Base-by-base conservation (phyloP, 2,329 filamentous ascomycete species). In the Trichoderma sp. region DNA sequence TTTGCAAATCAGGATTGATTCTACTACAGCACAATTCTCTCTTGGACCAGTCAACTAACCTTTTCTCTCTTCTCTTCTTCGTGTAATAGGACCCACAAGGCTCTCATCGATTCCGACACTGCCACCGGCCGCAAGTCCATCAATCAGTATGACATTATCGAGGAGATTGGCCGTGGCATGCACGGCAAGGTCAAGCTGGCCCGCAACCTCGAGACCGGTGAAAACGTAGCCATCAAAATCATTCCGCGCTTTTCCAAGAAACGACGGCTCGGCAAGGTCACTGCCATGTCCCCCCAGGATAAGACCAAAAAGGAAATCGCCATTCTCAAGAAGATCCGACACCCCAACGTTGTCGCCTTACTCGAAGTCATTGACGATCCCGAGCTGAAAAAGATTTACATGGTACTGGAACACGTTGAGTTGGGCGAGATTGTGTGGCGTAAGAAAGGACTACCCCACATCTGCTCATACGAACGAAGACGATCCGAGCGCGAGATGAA, bases 111-210 rank as follows among this genome's bases (percentile, higher is more conserved):
- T 78, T 91, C 95, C 74, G 94, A 98, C 81, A 89, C 89, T 69
- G 87, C 94, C 74, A 97, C 95, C 6, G 96, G 96, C 72, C 93
- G 96, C 74, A 99, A 99, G 83, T 87, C 95, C 68, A 97, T 99
- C 85, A 99, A 99, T 79, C 93, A 98, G 79, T 99, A 99, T 83
- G 94, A 98, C 82, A 93, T 99, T 77, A 92, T 98, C 75, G 93
- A 97, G 81, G 96, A 99, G 82, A 93, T 99, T 69, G 96, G 96
- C 70, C 92, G 96, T 73, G 96, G 96, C 65, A 93, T 97, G 77
- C 96, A 99, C 80, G 96, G 96, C 78, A 99, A 98, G 84, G 96
- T 99, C 79, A 99, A 99, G 83, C 87, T 98, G 62, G 96, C 95
- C 62, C 90, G 94, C 69, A 94, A 97, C 79, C 85, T 94, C 60